Evolutionary conservation across 441 rosid species (phyloP).

Genomic region (Corymbia citriodora): DNA sequence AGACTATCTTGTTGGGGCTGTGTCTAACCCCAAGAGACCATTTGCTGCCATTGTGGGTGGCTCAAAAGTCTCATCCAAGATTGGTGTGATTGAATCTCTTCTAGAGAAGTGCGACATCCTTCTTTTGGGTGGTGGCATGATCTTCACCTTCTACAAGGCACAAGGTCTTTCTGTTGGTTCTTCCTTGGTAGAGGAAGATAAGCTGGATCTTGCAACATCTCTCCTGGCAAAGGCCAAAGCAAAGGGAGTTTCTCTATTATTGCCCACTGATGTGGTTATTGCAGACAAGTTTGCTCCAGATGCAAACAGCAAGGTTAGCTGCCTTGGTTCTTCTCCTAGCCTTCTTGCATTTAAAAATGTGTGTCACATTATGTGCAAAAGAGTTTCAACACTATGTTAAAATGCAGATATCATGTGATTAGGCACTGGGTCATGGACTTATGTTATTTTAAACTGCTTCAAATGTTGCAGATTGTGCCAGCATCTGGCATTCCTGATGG

Average conservation of each 20-base stretch:
- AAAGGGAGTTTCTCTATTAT: slow-evolving; percentile 7
- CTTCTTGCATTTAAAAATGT: background rate
- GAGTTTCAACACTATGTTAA: background rate
- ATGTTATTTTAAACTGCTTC: background rate
- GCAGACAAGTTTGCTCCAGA: slow-evolving; percentile 19
- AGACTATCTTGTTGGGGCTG: slow-evolving; percentile 20
- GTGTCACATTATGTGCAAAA: background rate
- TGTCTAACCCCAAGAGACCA: slow-evolving; percentile 15
- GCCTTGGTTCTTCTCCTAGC: background rate
- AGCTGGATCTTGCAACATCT: slow-evolving; percentile 13
- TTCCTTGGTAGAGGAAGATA: slow-evolving; percentile 19
- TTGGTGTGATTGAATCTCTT: slow-evolving; percentile 18
- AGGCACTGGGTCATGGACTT: background rate
- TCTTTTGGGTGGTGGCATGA: slow-evolving; percentile 16
- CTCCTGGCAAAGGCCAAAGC: slow-evolving; percentile 12
- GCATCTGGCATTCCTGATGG: slow-evolving; percentile 80
- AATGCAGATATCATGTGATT: background rate
- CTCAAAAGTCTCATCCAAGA: slow-evolving; percentile 19
- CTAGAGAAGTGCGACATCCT: slow-evolving; percentile 9
- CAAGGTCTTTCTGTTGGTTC: slow-evolving; percentile 17
- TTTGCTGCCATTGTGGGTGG: slow-evolving; percentile 23
- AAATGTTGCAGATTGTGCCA: slow-evolving; percentile 53
- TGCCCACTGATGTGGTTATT: slow-evolving; percentile 17
- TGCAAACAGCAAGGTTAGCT: slow-evolving; percentile 17
- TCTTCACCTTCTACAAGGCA: slow-evolving; percentile 17